A percentile compares a stretch with the other conserved stretches of the same genome.
Conservation (phyloP, 495 filamentous ascomycete genomes). For the Xylaria castorea region DNA sequence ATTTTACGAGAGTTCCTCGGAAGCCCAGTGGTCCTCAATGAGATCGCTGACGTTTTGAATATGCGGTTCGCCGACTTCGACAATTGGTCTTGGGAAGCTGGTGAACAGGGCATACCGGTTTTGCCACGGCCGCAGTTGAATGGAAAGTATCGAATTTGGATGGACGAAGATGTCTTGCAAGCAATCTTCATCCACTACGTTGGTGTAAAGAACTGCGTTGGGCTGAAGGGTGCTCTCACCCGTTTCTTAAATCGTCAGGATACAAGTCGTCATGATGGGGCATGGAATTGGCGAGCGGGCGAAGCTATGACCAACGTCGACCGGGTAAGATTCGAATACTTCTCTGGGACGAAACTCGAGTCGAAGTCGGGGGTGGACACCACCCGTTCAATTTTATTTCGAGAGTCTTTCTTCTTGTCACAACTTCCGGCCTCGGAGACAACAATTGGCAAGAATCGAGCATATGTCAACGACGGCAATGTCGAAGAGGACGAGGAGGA, state of each 20-base stretch:
- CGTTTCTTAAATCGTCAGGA: not conserved
- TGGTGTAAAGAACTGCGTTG: constrained; percentile 62
- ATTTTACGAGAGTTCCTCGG: constrained; percentile 66
- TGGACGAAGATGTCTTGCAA: constrained; percentile 73
- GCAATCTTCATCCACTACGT: constrained; percentile 70
- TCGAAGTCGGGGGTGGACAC: not conserved
- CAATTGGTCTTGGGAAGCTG: constrained; percentile 65
- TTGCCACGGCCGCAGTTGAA: constrained; percentile 70
- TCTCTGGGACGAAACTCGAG: not conserved
- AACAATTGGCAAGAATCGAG: constrained; percentile 26
- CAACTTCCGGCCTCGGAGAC: constrained; percentile 58
- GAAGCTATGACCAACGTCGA: not conserved
- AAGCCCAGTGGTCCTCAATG: constrained; percentile 60
- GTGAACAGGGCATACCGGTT: constrained; percentile 57
- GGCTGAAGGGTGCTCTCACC: constrained; percentile 54
- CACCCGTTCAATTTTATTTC: constrained; percentile 4
- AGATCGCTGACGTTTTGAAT: constrained; percentile 72
- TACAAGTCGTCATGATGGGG: not conserved
- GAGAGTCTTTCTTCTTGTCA: constrained; percentile 49
- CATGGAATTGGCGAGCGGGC: constrained; percentile 13
- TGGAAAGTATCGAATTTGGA: constrained; percentile 70
- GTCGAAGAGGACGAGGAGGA: constrained; percentile 35
- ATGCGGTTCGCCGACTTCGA: constrained; percentile 67
- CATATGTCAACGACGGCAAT: constrained; percentile 34
- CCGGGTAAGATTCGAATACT: constrained; percentile 15